phyloP scores from a whole-genome alignment of 2,329 filamentous ascomycete species.

The Aotearoamyces nothofagi region DNA sequence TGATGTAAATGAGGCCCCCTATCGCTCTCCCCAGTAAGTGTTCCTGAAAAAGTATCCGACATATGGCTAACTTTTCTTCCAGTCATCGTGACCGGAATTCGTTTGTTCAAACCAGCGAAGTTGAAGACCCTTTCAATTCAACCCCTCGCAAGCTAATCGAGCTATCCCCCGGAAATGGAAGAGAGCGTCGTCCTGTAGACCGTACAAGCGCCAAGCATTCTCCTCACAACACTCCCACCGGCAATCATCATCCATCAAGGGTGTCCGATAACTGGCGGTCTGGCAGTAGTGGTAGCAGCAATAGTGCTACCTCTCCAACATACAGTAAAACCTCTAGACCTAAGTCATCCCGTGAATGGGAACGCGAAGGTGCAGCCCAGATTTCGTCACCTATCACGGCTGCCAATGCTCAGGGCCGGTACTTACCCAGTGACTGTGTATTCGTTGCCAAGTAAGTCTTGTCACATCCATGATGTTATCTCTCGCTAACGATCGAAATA shows the following conservation, averaged over 20 bases:
- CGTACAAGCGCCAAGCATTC: too few relatives aligned
- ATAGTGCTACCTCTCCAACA: too few relatives aligned
- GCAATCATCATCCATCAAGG: background rate
- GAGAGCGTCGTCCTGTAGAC: too few relatives aligned
- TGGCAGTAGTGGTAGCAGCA: background rate
- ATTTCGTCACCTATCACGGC: background rate
- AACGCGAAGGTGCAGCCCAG: background rate
- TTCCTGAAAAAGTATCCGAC: too few relatives aligned
- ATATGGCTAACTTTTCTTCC: too few relatives aligned
- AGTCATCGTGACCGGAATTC: too few relatives aligned
- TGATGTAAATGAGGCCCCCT: too few relatives aligned
- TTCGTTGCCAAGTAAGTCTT: constrained; percentile 50
- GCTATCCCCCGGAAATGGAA: too few relatives aligned
- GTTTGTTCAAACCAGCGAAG: too few relatives aligned
- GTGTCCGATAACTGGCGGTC: background rate
- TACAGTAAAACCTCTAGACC: background rate
- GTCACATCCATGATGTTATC: background rate
- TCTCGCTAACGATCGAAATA: constrained; percentile 16
- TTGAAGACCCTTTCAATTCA: too few relatives aligned
- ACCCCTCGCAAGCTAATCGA: too few relatives aligned
- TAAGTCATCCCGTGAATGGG: background rate
- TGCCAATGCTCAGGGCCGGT: constrained; percentile 14
- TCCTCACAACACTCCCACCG: background rate
- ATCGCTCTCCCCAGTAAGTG: too few relatives aligned
- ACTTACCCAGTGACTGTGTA: constrained; percentile 38